Percentiles rank a stretch among this genome's conserved stretches.
These are phyloP conservation scores for Geranium rotundifolium DNA, from an alignment of 345 rosid species.

Conservation along the genomic window DNA sequence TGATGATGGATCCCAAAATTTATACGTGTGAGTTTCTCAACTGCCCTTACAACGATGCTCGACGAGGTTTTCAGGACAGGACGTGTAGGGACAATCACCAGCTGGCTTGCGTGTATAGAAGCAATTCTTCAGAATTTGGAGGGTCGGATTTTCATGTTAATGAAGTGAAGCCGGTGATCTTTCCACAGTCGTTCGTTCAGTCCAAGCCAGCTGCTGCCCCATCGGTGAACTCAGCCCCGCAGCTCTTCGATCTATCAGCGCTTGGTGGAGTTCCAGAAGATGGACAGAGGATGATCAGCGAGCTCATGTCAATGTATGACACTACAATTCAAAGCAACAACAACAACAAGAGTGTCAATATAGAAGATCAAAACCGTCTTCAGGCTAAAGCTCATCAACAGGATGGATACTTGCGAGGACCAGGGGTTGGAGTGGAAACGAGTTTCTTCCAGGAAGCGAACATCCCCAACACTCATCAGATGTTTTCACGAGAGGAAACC, in stretches of 20 bases:
- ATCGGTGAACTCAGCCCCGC: conserved; percentile 21
- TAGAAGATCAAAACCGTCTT: conserved; percentile 30
- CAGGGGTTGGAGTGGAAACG: conserved; percentile 36
- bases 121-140: conserved; percentile 35
- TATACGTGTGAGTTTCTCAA: conserved; percentile 53
- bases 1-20: conserved; percentile 37
- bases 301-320: conserved; percentile 79
- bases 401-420: conserved; percentile 35
- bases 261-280: conserved; percentile 77
- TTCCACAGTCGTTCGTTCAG: conserved; percentile 39
- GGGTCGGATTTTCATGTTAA: conserved; percentile 50
- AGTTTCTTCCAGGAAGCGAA: conserved; percentile 47
- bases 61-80: conserved; percentile 62
- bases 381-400: conserved; percentile 50
- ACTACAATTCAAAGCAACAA: conserved; percentile 37
- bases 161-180: conserved; percentile 73
- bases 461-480: conserved; percentile 32
- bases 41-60: conserved; percentile 57
- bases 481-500: conserved; percentile 34
- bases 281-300: conserved; percentile 76
- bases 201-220: conserved; percentile 31
- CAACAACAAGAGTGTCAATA: conserved; percentile 24
- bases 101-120: conserved; percentile 42
- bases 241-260: conserved; percentile 51
- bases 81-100: conserved; percentile 69